phyloP scores from a whole-genome alignment of 2,329 filamentous ascomycete genomes.

The Talaromyces albobiverticillius region DNA sequence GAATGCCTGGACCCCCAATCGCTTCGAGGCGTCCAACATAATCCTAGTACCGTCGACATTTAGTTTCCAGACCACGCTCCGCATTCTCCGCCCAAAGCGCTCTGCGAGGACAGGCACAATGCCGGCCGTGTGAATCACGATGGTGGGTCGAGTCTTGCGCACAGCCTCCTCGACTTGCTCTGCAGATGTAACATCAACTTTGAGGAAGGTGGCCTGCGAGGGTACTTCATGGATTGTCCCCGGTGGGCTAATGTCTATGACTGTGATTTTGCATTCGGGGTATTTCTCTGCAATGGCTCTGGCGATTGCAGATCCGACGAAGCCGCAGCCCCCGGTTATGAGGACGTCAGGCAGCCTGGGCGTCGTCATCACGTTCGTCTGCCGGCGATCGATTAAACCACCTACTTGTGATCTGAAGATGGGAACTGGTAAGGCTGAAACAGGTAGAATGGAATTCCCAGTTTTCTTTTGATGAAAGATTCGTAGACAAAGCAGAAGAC shows the following conservation, averaged over 20 bases:
- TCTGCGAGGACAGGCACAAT: slow-evolving; percentile 40
- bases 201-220: slow-evolving; percentile 23
- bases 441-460: no score
- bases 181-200: slow-evolving; percentile 33
- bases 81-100: slow-evolving; percentile 33
- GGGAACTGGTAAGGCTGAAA: no score
- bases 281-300: slow-evolving; percentile 36
- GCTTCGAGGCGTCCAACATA: slow-evolving; percentile 47
- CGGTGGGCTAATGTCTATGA: slow-evolving; percentile 35
- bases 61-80: slow-evolving; percentile 44
- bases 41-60: slow-evolving; percentile 57
- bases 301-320: slow-evolving; percentile 38
- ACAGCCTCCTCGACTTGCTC: slow-evolving; percentile 34
- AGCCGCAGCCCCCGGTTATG: slow-evolving; percentile 38
- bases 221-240: slow-evolving; percentile 27
- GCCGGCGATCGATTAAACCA: neutral
- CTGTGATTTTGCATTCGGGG: slow-evolving; percentile 32
- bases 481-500: no score
- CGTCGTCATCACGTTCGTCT: neutral
- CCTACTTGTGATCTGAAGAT: no score
- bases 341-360: slow-evolving; percentile 24
- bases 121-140: slow-evolving; percentile 56
- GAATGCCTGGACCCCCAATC: slow-evolving; percentile 46
- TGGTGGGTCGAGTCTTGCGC: slow-evolving; percentile 39
- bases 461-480: no score